phyloP scores from a whole-genome alignment of 208 protist species.

The Kentomonas sorsogonicus region DNA sequence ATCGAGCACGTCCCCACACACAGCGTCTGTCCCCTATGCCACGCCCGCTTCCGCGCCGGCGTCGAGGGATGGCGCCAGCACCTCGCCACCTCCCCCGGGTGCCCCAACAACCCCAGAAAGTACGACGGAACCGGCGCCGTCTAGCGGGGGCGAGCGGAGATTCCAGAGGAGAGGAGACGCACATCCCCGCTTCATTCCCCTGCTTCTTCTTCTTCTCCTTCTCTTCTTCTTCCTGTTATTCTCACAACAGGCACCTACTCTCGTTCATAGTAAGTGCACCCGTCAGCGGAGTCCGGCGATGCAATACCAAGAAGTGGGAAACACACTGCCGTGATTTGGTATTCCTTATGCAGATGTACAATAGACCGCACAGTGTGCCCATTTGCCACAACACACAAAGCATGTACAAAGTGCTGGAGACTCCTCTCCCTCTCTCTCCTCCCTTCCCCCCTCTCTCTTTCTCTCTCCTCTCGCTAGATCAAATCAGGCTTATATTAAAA shows the following conservation, averaged over 20 bases:
- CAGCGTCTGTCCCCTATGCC: constrained; percentile 85
- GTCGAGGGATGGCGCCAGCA: constrained; percentile 75
- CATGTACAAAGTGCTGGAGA: too few relatives aligned
- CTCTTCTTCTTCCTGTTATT: neutral
- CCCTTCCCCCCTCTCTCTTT: too few relatives aligned
- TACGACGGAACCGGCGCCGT: constrained; percentile 65
- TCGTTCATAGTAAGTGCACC: neutral
- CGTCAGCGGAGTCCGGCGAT: too few relatives aligned
- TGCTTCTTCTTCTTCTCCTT: constrained; percentile 3
- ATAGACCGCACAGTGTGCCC: too few relatives aligned
- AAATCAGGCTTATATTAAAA: too few relatives aligned
- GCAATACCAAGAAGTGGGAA: too few relatives aligned
- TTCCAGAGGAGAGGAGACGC: neutral
- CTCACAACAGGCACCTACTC: neutral
- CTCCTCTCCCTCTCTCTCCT: too few relatives aligned
- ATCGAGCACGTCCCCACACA: constrained; percentile 59
- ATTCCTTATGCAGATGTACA: too few relatives aligned
- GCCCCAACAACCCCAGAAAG: constrained; percentile 80
- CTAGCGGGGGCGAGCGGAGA: constrained; percentile 2
- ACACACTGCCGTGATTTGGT: too few relatives aligned
- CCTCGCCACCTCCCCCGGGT: constrained; percentile 68
- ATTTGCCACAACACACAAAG: too few relatives aligned
- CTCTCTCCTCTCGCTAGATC: too few relatives aligned
- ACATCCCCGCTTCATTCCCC: neutral
- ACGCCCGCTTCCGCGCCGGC: constrained; percentile 60